These are phyloP conservation scores for Nepenthes mirabilis DNA, from an alignment of 148 eudicot species.

Conservation along the genomic window DNA sequence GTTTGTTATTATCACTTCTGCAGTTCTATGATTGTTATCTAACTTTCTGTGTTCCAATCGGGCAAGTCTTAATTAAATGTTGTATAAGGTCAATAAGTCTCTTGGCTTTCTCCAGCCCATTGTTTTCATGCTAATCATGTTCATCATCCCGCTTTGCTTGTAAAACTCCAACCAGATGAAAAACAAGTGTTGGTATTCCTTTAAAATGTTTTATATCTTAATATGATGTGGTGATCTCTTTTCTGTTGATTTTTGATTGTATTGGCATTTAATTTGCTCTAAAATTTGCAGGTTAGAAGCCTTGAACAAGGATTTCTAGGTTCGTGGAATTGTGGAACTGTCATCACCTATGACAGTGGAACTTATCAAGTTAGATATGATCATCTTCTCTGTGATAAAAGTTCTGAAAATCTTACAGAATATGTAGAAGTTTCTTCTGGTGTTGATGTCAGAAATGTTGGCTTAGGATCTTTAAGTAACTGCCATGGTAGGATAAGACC, in stretches of 20 bases:
- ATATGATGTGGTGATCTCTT: background rate
- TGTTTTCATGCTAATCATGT: background rate
- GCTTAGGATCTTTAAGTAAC: constrained; percentile 2
- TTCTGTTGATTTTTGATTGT: background rate
- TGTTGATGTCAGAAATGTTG: constrained; percentile 23
- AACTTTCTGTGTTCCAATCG: too few species aligned
- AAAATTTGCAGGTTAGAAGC: constrained; percentile 58
- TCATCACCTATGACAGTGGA: constrained; percentile 17
- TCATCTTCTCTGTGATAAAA: constrained; percentile 30
- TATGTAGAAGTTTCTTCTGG: constrained; percentile 24
- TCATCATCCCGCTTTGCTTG: background rate
- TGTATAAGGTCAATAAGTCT: too few species aligned
- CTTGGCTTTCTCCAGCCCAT: too few species aligned
- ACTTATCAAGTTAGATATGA: constrained; percentile 36
- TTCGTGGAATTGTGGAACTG: constrained; percentile 72
- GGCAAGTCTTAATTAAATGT: too few species aligned
- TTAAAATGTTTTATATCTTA: background rate
- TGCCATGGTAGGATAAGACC: constrained; percentile 57
- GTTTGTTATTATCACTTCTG: too few species aligned
- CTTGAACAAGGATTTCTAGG: constrained; percentile 66
- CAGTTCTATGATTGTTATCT: too few species aligned
- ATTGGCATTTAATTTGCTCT: background rate
- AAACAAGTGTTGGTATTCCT: too few species aligned
- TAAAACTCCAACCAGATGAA: background rate
- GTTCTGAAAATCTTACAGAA: constrained; percentile 17